Base-by-base conservation (phyloP, 805 yeast genomes). In the Ogataea populi-albae region DNA sequence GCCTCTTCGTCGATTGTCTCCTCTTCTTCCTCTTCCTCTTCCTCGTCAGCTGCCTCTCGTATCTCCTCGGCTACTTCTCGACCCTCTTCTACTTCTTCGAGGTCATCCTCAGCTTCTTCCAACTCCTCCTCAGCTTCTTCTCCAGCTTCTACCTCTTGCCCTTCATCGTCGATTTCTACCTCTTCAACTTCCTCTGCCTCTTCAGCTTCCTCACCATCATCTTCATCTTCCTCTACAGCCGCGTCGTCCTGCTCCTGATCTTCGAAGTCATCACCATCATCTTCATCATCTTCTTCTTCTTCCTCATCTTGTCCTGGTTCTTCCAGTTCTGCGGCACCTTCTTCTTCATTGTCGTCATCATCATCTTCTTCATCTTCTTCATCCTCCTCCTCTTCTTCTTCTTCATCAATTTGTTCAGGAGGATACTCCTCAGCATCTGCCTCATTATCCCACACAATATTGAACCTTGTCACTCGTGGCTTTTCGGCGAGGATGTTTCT, bases 401-500 rank as follows among this genome's bases (percentile, higher is more conserved):
- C 80, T 17, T 73, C 73, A 30, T 72, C 80, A 1, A 71, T 81
- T 26, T 76, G 86, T 5, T 71, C 77, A 49, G 81, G 86, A 46
- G 82, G 87, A 3, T 93, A 93, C 9, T 91, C 94, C 49, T 75
- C 83, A 34, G 84, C 87, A 4, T 68, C 75, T 16, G 49, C 58
- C 47, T 63, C 68, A 42, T 83, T 85, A 57, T 87, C 96, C 99
- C 99, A 93, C 3, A 88, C 94, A 37, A 93, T 93, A 59, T 93
- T 93, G 64, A 93, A 93, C 46, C 97, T 71, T 5, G 99, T 93
- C 26, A 93, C 98, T 49, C 98, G 73, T 27, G 99, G 99, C 65
- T 93, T 93, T 58, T 93, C 98, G 4, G 98, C 98, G 39, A 93
- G 68, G 23, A 93, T 85, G 61, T 91, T 93, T 55, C 99, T 76